Evolutionary conservation across 208 protist genomes (phyloP), one percentile per base, ranked within the genome.

Genomic region (Trypanosoma scelopori): DNA sequence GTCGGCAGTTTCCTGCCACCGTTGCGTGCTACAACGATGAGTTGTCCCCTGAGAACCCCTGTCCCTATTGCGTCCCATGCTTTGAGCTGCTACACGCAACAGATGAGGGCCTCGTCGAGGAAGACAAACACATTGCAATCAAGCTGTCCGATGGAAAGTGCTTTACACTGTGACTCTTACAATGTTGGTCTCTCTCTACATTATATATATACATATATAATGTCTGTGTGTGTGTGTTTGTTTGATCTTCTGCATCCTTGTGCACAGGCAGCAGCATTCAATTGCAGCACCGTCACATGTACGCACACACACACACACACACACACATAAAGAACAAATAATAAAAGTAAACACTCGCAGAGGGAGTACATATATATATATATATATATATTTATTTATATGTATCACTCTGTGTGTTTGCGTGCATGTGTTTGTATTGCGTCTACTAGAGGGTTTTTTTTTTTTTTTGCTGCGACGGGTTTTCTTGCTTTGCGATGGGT

Each of bases 61-160:
- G 51, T 87, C 85, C 23, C 42, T 95, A 92, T 72, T 95, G 89
- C 45, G 68, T 66, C 28, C 71, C 79, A 27, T 95, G 89, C 63
- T 91, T 79, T 72, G 73, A 85, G 46, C 45, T 91, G 12, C 65
- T 94, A 20, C 85, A 92, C 71, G 65, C 76, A 41, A 75, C 65
- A 11, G 74, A 85, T 48, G 82, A 84, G 42, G 74, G 81, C 48
- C 27, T 65, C 25, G 20, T 77, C 55, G 61, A 71, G 20, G 61
- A 55, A 27, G 49, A 39, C 25, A 49, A 65, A 39, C 42, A 43
- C 45, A 22, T 66, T 30, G 20, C 51, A 18, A 71, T 69, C 42
- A 74, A 65, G 23, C 39, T 57, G 12, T 48, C 69, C 30, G 47
- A 74, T 41, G 64, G 64, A 46, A 71, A 75, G 45, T 61, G 49